Percentiles rank a stretch among this genome's conserved stretches.
Evolutionary conservation across 257 asterid species (phyloP).

Genomic region (Cordia subcordata): DNA sequence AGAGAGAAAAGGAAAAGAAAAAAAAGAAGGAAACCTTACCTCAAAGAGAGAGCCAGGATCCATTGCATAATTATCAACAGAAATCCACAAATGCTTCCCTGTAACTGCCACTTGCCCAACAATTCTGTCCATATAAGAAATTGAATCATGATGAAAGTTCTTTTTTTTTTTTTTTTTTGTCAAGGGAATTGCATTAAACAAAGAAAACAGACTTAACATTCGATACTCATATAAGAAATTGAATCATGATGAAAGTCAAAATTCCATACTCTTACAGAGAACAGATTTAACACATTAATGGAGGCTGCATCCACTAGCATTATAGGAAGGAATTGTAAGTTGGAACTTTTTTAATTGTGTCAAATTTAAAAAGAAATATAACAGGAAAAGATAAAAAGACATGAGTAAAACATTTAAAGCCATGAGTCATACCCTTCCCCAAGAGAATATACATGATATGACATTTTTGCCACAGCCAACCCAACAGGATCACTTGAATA

Average conservation of each 20-base stretch:
- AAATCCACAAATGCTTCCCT: slow-evolving; percentile 88
- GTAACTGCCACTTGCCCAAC: slow-evolving; percentile 88
- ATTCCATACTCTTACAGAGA: no score
- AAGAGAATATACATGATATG: slow-evolving; percentile 78
- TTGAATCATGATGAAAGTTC: background rate
- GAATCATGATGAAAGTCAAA: no score
- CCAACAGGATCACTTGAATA: slow-evolving; percentile 66
- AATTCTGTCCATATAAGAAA: slow-evolving; percentile 43
- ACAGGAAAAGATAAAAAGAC: no score
- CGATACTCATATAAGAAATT: no score
- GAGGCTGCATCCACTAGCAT: no score
- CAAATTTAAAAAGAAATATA: no score
- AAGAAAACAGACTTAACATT: background rate
- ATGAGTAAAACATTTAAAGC: no score
- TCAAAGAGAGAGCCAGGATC: slow-evolving; percentile 46
- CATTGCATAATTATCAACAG: slow-evolving; percentile 43
- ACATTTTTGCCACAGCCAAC: slow-evolving; percentile 85
- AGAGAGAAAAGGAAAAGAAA: background rate
- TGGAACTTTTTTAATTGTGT: no score
- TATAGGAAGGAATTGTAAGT: no score
- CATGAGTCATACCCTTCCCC: slow-evolving; percentile 84
- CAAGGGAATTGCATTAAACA: no score
- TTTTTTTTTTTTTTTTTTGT: no score
- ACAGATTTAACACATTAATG: no score
- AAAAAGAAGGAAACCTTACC: slow-evolving; percentile 37